Conservation (phyloP, 805 yeast species). For the Ogataea nonfermentans region DNA sequence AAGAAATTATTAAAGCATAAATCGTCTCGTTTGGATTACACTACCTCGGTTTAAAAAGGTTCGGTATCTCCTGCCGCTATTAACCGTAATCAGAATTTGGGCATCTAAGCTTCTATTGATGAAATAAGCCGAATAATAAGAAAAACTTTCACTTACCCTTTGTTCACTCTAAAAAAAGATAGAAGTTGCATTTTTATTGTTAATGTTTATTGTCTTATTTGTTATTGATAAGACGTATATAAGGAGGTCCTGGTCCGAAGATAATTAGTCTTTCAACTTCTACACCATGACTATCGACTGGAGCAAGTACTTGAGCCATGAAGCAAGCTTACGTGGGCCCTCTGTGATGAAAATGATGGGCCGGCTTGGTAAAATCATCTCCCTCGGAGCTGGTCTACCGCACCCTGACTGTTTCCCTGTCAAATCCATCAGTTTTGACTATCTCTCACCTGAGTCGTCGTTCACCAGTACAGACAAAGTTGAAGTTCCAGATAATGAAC, state of each 20-base stretch:
- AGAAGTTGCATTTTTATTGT: neutral
- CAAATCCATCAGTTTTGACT: constrained; percentile 30
- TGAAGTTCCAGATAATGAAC: constrained; percentile 18
- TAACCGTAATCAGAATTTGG: no score
- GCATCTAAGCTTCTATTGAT: no score
- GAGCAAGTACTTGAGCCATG: constrained; percentile 26
- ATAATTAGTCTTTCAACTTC: neutral
- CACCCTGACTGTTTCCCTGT: constrained; percentile 52
- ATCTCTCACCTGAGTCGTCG: constrained; percentile 41
- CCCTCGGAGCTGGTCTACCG: constrained; percentile 59
- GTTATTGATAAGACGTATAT: neutral
- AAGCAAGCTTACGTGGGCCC: constrained; percentile 28
- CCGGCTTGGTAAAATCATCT: constrained; percentile 36
- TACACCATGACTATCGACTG: constrained; percentile 28
- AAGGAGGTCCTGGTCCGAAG: neutral
- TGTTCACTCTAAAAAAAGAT: neutral
- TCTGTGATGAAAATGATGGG: constrained; percentile 31
- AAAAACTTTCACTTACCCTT: neutral
- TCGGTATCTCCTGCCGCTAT: no score
- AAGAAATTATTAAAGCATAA: no score
- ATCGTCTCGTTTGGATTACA: no score
- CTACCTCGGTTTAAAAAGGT: no score
- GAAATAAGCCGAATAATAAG: neutral
- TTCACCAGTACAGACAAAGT: constrained; percentile 33
- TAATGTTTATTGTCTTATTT: neutral